Percentiles rank a stretch among this genome's conserved stretches.
phyloP scores from a whole-genome alignment of 176 grass and related monocot species.

The Paspalum vaginatum region DNA sequence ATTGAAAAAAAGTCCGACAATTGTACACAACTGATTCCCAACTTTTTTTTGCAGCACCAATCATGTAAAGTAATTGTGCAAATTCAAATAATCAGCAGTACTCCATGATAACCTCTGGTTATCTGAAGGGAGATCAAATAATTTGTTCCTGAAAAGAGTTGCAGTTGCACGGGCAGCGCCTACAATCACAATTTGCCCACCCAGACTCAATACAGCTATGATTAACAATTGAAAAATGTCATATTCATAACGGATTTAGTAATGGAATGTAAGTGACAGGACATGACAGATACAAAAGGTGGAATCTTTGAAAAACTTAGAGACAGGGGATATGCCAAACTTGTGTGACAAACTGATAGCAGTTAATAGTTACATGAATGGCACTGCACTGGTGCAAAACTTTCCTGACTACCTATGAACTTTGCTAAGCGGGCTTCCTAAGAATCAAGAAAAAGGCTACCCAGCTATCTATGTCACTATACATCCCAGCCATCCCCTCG shows the following conservation, averaged over 20 bases:
- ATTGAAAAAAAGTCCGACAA: conserved; percentile 11
- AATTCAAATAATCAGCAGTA: background rate
- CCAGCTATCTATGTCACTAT: conserved; percentile 35
- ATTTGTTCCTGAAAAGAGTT: conserved; percentile 8
- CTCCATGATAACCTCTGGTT: conserved; percentile 2
- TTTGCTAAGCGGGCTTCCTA: conserved; percentile 17
- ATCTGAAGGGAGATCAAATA: conserved; percentile 19
- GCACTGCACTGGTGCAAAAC: background rate
- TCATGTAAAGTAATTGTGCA: conserved; percentile 1
- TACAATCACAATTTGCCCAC: background rate
- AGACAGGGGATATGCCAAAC: conserved; percentile 9
- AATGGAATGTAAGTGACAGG: background rate
- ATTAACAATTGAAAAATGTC: conserved; percentile 11
- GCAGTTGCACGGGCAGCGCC: background rate
- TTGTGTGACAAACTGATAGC: background rate
- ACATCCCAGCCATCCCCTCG: conserved; percentile 86
- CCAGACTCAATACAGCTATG: background rate
- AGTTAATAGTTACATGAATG: conserved; percentile 6
- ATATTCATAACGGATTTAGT: background rate
- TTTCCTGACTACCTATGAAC: conserved; percentile 22
- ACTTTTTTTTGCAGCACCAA: background rate
- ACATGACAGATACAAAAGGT: background rate
- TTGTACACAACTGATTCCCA: background rate
- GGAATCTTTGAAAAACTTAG: background rate
- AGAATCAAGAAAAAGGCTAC: conserved; percentile 6